Evolutionary conservation across 805 yeast genomes (phyloP), one percentile per base, ranked within the genome.

Genomic region (Suhomyces canberraensis): DNA sequence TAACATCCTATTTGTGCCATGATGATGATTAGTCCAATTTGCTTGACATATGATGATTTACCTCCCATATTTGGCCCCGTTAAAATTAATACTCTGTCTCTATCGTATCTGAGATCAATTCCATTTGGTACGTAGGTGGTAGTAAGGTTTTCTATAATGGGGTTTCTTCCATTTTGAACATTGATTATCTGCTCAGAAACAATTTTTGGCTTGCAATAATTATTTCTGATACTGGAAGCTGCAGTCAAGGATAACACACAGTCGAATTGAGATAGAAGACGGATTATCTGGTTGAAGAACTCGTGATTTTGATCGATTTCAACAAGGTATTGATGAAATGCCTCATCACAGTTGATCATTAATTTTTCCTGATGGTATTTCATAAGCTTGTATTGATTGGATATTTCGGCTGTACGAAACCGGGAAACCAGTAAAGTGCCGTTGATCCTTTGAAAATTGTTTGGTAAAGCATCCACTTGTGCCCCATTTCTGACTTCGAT

Each of bases 61-160:
- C 95, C 95, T 8, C 95, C 95, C 89, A 85, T 84, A 47, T 85
- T 85, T 0, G 95, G 93, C 0, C 95, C 95, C 0, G 95, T 85
- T 16, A 89, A 75, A 11, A 89, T 69, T 37, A 80, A 64, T 2
- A 63, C 73, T 22, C 87, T 67, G 11, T 76, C 69, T 3, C 64
- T 55, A n/a, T 61, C 51, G 5, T 61, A 52, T 4, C 65, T 47
- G 64, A 89, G 73, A 5, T 54, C 37, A 4, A 81, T 71, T 44
- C 80, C 78, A 53, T 88, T 89, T 2, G 93, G 71, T 9, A 89
- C 85, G 52, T 78, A 84, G 19, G 48, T 46, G 7, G 50, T 46
- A 6, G 50, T 42, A 29, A 79, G 48, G 11, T 67, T 71, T 48
- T 80, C 86, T 8, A 81, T 71, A 36, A 81, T 73, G 2, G 91